phyloP scores from a whole-genome alignment of 331 rosid species.

The Spiraea crenata region DNA sequence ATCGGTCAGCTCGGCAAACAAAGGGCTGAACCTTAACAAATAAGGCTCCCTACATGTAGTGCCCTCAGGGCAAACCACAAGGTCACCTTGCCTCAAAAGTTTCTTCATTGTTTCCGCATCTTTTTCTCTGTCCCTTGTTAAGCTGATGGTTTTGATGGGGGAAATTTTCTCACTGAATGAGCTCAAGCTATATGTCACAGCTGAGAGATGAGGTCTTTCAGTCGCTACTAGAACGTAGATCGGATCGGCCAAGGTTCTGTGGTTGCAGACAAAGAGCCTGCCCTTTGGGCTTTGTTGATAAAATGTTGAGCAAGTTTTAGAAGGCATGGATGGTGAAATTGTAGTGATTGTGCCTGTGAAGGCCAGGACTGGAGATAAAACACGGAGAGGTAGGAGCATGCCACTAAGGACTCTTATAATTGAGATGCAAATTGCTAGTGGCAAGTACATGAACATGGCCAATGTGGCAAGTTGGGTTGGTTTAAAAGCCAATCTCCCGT shows the following conservation, averaged over 20 bases:
- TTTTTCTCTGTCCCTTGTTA: constrained; percentile 48
- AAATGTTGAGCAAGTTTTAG: neutral
- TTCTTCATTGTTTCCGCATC: constrained; percentile 49
- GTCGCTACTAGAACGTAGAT: constrained; percentile 36
- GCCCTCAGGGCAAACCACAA: constrained; percentile 82
- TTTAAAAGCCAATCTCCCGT: constrained; percentile 65
- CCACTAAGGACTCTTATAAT: constrained; percentile 56
- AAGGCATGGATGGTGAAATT: constrained; percentile 18
- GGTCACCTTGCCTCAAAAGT: constrained; percentile 41
- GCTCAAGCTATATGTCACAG: constrained; percentile 71
- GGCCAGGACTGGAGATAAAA: constrained; percentile 49
- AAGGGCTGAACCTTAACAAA: constrained; percentile 71
- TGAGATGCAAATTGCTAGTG: constrained; percentile 48
- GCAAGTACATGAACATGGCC: constrained; percentile 57
- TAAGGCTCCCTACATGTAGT: constrained; percentile 83
- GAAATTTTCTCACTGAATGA: constrained; percentile 45
- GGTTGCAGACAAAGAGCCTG: constrained; percentile 65
- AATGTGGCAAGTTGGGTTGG: constrained; percentile 51
- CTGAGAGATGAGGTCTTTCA: constrained; percentile 37
- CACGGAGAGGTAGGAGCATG: constrained; percentile 36
- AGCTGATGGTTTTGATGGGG: constrained; percentile 48
- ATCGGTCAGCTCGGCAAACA: constrained; percentile 58
- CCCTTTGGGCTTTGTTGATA: constrained; percentile 30
- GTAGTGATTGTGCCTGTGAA: constrained; percentile 57
- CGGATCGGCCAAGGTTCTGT: constrained; percentile 77